phyloP scores from a whole-genome alignment of 768 basidiomycete species.

The Mycena sanguinolenta region DNA sequence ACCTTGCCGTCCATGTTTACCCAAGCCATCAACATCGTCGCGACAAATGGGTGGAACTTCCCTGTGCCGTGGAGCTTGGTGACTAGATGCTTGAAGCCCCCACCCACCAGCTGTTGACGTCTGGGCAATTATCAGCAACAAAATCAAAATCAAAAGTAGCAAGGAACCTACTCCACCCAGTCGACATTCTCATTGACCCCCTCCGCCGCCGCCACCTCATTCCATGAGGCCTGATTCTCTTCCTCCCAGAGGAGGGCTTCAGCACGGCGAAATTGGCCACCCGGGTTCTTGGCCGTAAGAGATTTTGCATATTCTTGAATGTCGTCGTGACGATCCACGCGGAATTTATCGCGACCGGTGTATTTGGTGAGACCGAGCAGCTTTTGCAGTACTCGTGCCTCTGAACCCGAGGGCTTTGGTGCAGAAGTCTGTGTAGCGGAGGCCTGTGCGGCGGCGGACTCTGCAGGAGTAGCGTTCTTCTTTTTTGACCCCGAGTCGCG shows the following conservation, averaged over 20 bases:
- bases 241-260: slow-evolving; percentile 12
- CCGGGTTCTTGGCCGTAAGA: slow-evolving; percentile 5
- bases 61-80: not conserved
- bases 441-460: not conserved
- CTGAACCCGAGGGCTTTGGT: too few species aligned
- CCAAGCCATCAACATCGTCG: slow-evolving; percentile 6
- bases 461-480: not conserved
- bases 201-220: not conserved
- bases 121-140: not conserved
- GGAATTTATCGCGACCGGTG: slow-evolving; percentile 23
- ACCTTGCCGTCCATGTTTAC: not conserved
- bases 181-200: slow-evolving; percentile 11
- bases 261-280: slow-evolving; percentile 22
- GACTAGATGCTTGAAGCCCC: slow-evolving; percentile 14
- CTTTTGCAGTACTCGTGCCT: not conserved
- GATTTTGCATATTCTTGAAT: slow-evolving; percentile 6
- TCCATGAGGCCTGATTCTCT: slow-evolving; percentile 16
- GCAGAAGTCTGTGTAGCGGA: too few species aligned
- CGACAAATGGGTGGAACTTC: slow-evolving; percentile 15
- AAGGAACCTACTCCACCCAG: slow-evolving; percentile 20
- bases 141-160: not conserved
- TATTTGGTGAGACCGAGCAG: not conserved
- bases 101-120: slow-evolving; percentile 8
- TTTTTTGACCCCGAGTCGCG: not conserved
- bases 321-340: slow-evolving; percentile 1